phyloP scores from a whole-genome alignment of 2,329 filamentous ascomycete species.

The Ascochyta clinopodiicola region DNA sequence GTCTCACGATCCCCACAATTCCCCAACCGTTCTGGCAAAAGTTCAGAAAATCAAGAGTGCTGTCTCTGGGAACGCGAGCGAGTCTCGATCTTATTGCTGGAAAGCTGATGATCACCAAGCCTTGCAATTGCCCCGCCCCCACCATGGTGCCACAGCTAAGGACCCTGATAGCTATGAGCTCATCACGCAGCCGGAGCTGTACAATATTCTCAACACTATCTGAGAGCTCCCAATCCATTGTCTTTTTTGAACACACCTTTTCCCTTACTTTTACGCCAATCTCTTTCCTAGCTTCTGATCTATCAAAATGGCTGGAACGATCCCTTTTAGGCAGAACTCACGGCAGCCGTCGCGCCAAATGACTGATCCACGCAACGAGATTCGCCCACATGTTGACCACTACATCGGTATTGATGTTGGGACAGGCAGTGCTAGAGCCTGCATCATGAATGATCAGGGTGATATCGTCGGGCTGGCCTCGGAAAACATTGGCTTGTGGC shows the following conservation, averaged over 20 bases:
- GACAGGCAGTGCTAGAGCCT: conserved; percentile 92
- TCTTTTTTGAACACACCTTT: neutral
- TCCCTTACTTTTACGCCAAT: neutral
- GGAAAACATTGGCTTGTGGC: conserved; percentile 61
- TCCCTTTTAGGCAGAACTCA: conserved; percentile 38
- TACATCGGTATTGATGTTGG: conserved; percentile 94
- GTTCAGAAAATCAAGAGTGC: conserved; percentile 28
- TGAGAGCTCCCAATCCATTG: conserved; percentile 6
- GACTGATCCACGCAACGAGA: conserved; percentile 62
- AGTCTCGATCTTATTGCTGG: conserved; percentile 24
- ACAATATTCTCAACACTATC: conserved; percentile 41
- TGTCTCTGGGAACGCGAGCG: conserved; percentile 18
- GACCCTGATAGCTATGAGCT: conserved; percentile 44
- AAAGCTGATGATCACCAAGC: conserved; percentile 30
- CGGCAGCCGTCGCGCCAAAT: conserved; percentile 53
- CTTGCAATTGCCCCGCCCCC: conserved; percentile 39
- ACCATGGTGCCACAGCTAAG: conserved; percentile 31
- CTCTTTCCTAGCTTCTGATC: neutral
- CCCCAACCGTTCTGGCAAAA: conserved; percentile 25
- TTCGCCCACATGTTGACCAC: conserved; percentile 64
- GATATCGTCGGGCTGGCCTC: conserved; percentile 74
- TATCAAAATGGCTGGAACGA: conserved; percentile 30
- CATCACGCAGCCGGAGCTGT: conserved; percentile 42
- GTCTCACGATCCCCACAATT: conserved; percentile 42
- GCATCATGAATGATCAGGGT: conserved; percentile 89